Evolutionary conservation across 108 stramenopile species (phyloP), one percentile per base, ranked within the genome.

Genomic region (Skeletonema potamos): DNA sequence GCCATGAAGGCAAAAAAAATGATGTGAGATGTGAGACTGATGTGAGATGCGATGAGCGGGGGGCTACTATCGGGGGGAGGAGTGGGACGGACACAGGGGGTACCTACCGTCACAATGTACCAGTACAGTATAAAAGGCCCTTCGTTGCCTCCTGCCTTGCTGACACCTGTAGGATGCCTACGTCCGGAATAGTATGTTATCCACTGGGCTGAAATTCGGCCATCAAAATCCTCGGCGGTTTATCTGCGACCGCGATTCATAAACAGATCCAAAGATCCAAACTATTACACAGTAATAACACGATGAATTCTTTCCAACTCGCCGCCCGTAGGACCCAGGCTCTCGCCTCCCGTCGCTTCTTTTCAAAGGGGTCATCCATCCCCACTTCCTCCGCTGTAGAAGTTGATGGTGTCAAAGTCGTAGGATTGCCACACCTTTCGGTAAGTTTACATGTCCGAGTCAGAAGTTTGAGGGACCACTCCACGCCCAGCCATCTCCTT

Each of bases 391-490:
- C 75, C 27, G 15, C 68, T 3, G 62, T 33, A 32, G 58, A 76
- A 68, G 36, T 67, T 13, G 75, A 36, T 3, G 75, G 67, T 20
- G 48, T 44, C 55, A 76, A 76, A 51, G 67, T 76, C 27, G 29
- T 69, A 17, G 75, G 75, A 29, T 48, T 76, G 22, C 58, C 58
- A 15, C 68, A 76, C 39, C 51, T 76, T 4, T 76, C 75, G 61
- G 74, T 76, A 56, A 61, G 60, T 37, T 60, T 6, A 18, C 32
- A 59, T 59, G 27, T 33, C 32, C 17, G 18, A 24, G n/a, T 26
- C 17, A 20, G 18, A 59, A 34, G 13, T 58, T 58, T 3, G 3
- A 41, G 15, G 15, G 39, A 15, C 39, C 39, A n/a, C 39, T 41
- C 39, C n/a, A 13, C 39, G 3, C 2, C 30, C 6, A 32, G 5